Evolutionary conservation across 169 alveolate genomes (phyloP), one percentile per base, ranked within the genome.

Genomic region (Plasmodium cynomolgi): DNA sequence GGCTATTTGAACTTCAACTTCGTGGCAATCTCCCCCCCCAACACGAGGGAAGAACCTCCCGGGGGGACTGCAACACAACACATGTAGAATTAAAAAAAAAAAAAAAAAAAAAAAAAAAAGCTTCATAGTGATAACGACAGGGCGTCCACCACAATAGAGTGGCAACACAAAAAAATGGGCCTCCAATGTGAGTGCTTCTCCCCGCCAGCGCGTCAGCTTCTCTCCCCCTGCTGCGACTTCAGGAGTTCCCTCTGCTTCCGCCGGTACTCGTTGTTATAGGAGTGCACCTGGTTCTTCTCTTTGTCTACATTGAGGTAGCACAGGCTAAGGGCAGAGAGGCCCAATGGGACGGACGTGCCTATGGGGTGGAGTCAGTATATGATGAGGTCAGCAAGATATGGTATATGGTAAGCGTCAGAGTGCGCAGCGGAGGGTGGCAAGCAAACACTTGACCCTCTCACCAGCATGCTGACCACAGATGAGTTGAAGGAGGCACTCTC

Each of bases 241-340:
- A 91, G 9, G 29, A 47, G 74, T 50, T 80, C 91, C 62, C 90
- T 77, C 54, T 91, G 95, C 80, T 82, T 91, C 83, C 72, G 73
- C 11, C 95, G 77, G 77, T 91, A 91, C 80, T 91, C 95, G 31
- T 91, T 82, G 77, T 91, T 91, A 37, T 81, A 91, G 5, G 84
- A 15, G 41, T 91, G 95, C 8, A 81, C 56, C 47, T 50, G 37
- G 15, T 81, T 82, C 29, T 82, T 91, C 44, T 81, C 92, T n/a
- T 82, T 73, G 34, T 91, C 95, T 13, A 91, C 83, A 39, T 91
- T 82, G 20, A 91, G 37, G 56, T 91, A 91, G 37, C 92, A 82
- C 26, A 91, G 62, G 37, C 95, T 91, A 26, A 91, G 20, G 15
- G 92, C 29, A 6, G 92, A 71, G 7, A 91, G 33, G 68, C 91